Base-by-base conservation (phyloP, 345 rosid genomes). In the Salix viminalis region DNA sequence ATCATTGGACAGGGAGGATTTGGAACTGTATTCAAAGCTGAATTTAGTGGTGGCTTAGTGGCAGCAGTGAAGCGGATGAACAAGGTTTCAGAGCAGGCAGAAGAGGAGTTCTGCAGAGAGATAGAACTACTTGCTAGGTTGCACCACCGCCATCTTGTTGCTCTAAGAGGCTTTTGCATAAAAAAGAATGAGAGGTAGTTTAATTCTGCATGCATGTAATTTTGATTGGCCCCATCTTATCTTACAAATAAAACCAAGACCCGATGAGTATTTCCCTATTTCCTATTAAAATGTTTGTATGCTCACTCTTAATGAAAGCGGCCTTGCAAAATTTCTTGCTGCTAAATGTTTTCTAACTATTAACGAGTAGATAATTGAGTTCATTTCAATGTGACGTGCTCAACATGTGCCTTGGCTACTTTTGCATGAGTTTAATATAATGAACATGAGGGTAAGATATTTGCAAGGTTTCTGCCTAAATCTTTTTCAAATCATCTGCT, bases 111-210 rank as follows among this genome's bases (percentile, higher is more conserved):
- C 86, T 91, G 91, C 83, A 85, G 90, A 84, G 99, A 96, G 87
- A 91, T 96, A 65, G 98, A 96, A 86, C 98, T 96, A 79, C 93
- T 96, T 39, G 94, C 97, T 39, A 89, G 91, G 84, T 87, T 96
- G 77, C 99, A 96, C 84, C 99, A 96, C 77, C 97, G 98, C 39
- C 97, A 96, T 85, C 91, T 96, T 36, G 97, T 93, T 78, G 80
- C 99, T 84, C 89, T 96, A 62, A 90, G 84, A 87, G 99, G 99
- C 41, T 96, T 96, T 80, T 93, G 98, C 84, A 83, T 78, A 54
- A 85, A 87, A 74, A 96, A 88, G 65, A 83, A 67, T 21, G 91
- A 91, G 83, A 96, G 98, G 97, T 95, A 86, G 73, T 74, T 70
- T 62, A 52, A 46, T 66, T 70, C 67, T 16, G 72, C 24, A 24